These are phyloP conservation scores for Globisporangium lucens DNA, from an alignment of 352 stramenopile species.

Conservation along the genomic window DNA sequence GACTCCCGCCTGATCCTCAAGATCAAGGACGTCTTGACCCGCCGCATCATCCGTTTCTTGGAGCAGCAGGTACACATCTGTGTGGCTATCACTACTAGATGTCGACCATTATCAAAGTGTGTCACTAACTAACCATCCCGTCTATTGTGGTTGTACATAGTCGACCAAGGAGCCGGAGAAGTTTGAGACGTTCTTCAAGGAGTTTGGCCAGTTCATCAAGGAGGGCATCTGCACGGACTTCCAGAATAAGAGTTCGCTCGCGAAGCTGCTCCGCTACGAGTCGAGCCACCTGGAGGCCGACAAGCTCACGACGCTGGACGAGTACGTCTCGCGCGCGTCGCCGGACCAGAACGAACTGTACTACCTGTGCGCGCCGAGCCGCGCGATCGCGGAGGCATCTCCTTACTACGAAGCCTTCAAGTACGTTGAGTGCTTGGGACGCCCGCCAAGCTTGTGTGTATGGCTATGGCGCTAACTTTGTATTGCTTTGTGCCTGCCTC, in stretches of 20 bases:
- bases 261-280: constrained; percentile 98
- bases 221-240: constrained; percentile 97
- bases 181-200: constrained; percentile 97
- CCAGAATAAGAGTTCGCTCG: constrained; percentile 87
- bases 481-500: background rate
- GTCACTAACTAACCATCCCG: background rate
- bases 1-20: constrained; percentile 96
- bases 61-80: constrained; percentile 52
- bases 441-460: background rate
- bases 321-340: constrained; percentile 96
- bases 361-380: constrained; percentile 96
- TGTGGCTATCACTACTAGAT: background rate
- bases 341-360: constrained; percentile 99
- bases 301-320: constrained; percentile 96
- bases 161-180: constrained; percentile 94
- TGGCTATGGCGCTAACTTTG: background rate
- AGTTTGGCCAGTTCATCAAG: constrained; percentile 98
- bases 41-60: constrained; percentile 88
- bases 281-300: constrained; percentile 90
- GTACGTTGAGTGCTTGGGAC: constrained; percentile 34
- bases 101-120: background rate
- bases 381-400: constrained; percentile 93
- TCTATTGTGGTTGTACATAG: constrained; percentile 27
- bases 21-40: constrained; percentile 95
- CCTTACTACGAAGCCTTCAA: constrained; percentile 99